These are phyloP conservation scores for Musa schizocarpa DNA, from an alignment of 176 grass and related monocot genomes.

Conservation along the genomic window DNA sequence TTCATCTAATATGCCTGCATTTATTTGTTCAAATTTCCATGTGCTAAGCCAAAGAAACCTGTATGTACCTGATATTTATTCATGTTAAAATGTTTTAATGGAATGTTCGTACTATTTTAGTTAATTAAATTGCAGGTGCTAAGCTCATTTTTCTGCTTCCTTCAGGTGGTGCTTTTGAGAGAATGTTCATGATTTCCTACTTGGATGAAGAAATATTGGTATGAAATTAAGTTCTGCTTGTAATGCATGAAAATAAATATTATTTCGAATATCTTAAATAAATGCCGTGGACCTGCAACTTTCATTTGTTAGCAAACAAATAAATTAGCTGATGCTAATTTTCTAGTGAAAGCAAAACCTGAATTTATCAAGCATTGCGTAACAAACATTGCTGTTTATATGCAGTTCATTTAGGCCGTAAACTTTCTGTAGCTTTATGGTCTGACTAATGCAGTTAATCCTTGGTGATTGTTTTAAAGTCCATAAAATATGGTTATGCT, in stretches of 20 bases:
- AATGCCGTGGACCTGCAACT: not conserved
- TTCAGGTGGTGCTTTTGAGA: constrained; percentile 57
- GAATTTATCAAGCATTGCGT: too few relatives aligned
- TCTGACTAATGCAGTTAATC: too few relatives aligned
- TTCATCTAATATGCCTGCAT: too few relatives aligned
- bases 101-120: not conserved
- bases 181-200: constrained; percentile 97
- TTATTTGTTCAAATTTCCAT: not conserved
- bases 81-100: not conserved
- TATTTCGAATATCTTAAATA: not conserved
- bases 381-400: too few relatives aligned
- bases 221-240: constrained; percentile 21
- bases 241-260: not conserved
- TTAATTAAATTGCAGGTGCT: not conserved
- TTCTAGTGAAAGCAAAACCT: too few relatives aligned
- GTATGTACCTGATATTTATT: not conserved
- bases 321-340: too few relatives aligned
- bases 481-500: too few relatives aligned
- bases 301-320: too few relatives aligned
- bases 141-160: constrained; percentile 15
- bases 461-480: too few relatives aligned
- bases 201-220: constrained; percentile 99
- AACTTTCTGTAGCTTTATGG: too few relatives aligned
- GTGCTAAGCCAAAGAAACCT: not conserved
- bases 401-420: too few relatives aligned